These are phyloP conservation scores for Ceratopteris richardii DNA, from an alignment of 75 land plant genomes.

Conservation along the genomic window DNA sequence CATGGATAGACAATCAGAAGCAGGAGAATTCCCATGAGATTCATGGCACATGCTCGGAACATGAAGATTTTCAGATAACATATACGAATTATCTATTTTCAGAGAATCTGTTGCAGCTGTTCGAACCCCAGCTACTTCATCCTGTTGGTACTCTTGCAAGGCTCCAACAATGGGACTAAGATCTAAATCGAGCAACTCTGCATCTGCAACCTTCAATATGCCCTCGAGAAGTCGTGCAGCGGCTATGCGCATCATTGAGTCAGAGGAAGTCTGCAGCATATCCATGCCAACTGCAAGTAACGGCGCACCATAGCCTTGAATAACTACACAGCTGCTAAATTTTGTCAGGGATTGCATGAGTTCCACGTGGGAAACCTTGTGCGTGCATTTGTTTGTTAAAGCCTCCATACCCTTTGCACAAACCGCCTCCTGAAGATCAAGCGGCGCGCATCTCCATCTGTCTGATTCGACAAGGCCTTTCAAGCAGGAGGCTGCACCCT, in stretches of 20 bases:
- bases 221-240: neutral
- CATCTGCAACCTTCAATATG: neutral
- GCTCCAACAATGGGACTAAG: constrained; percentile 1
- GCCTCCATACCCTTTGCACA: neutral
- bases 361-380: neutral
- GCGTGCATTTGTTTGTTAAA: neutral
- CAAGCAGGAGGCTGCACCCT: constrained; percentile 79
- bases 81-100: too few relatives aligned
- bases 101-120: too few relatives aligned
- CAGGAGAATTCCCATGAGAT: too few relatives aligned
- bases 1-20: too few relatives aligned
- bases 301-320: constrained; percentile 1
- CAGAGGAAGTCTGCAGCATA: neutral
- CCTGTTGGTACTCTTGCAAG: neutral
- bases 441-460: constrained; percentile 68
- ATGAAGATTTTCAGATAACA: too few relatives aligned
- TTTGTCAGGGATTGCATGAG: neutral
- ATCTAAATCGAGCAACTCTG: constrained; percentile 2
- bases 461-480: constrained; percentile 77
- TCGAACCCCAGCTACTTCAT: too few relatives aligned
- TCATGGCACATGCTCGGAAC: too few relatives aligned
- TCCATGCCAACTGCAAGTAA: neutral
- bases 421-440: neutral
- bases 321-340: neutral
- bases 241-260: neutral